Conservation (phyloP, 2,329 filamentous ascomycete genomes). For the Nemania sp. region DNA sequence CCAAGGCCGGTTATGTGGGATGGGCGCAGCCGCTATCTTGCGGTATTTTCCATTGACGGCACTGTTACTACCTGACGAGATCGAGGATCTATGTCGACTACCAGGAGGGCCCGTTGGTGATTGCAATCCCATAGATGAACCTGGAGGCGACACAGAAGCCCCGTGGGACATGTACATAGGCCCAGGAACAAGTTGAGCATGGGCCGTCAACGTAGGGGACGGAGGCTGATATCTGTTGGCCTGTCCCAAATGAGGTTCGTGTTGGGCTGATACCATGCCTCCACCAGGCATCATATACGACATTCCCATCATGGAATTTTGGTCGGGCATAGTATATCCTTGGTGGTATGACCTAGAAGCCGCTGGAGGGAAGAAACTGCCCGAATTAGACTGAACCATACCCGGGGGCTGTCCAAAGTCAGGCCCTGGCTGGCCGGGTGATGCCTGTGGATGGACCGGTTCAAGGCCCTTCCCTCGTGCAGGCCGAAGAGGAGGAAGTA, state of each 20-base stretch:
- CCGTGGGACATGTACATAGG: slow-evolving; percentile 31
- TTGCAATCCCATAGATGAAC: slow-evolving; percentile 30
- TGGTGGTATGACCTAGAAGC: slow-evolving; percentile 43
- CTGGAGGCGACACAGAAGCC: slow-evolving; percentile 34
- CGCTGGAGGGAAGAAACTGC: slow-evolving; percentile 42
- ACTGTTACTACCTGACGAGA: slow-evolving; percentile 36
- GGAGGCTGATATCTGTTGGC: slow-evolving; percentile 28
- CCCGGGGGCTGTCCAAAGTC: slow-evolving; percentile 36
- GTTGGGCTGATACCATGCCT: slow-evolving; percentile 27
- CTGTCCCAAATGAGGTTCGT: slow-evolving; percentile 19
- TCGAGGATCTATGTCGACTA: slow-evolving; percentile 40
- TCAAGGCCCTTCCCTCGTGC: slow-evolving; percentile 33
- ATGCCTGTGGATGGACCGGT: slow-evolving; percentile 28
- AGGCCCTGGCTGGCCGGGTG: slow-evolving; percentile 27
- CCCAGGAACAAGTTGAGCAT: slow-evolving; percentile 31
- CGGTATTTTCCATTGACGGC: slow-evolving; percentile 50
- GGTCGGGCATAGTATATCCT: slow-evolving; percentile 40
- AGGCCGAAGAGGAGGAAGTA: slow-evolving; percentile 43
- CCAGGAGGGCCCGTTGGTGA: slow-evolving; percentile 35
- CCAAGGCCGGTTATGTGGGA: slow-evolving; percentile 54
- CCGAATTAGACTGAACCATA: slow-evolving; percentile 41
- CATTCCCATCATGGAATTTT: slow-evolving; percentile 31
- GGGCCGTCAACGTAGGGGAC: slow-evolving; percentile 34
- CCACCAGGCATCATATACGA: slow-evolving; percentile 29
- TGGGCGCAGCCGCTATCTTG: slow-evolving; percentile 61